Evolutionary conservation across 805 yeast genomes (phyloP).

Genomic region (Lipomyces yamanashiensis): DNA sequence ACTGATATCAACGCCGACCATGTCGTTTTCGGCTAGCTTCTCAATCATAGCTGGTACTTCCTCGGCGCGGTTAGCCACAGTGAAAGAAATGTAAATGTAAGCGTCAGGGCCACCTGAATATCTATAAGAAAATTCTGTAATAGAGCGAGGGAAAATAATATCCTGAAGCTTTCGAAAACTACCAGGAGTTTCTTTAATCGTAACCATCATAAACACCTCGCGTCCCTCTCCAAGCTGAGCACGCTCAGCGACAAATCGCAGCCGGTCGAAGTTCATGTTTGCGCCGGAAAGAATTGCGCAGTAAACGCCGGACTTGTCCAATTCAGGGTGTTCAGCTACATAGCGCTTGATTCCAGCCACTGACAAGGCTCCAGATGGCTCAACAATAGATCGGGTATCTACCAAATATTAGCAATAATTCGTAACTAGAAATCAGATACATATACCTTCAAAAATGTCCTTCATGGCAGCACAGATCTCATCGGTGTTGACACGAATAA

Average conservation of each 20-base stretch:
- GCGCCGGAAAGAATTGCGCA: constrained; percentile 94
- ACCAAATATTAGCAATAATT: background rate
- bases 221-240: constrained; percentile 98
- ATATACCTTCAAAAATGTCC: constrained; percentile 73
- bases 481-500: constrained; percentile 82
- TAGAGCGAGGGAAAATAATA: constrained; percentile 81
- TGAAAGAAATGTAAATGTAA: constrained; percentile 84
- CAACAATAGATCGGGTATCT: constrained; percentile 90
- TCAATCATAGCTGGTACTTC: constrained; percentile 71
- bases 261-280: constrained; percentile 95
- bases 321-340: constrained; percentile 66
- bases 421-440: background rate
- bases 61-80: constrained; percentile 69
- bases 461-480: constrained; percentile 97
- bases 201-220: constrained; percentile 87
- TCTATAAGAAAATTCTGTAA: constrained; percentile 94
- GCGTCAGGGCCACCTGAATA: constrained; percentile 60
- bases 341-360: constrained; percentile 94
- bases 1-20: constrained; percentile 80
- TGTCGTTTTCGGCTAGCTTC: constrained; percentile 54
- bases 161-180: constrained; percentile 78
- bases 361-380: constrained; percentile 95
- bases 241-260: constrained; percentile 94
- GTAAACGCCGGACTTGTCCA: constrained; percentile 70
- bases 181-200: constrained; percentile 93